A percentile compares a stretch with the other conserved stretches of the same genome.
Evolutionary conservation across 2,329 filamentous ascomycete genomes (phyloP).

Genomic region (Xylaria hypoxylon): DNA sequence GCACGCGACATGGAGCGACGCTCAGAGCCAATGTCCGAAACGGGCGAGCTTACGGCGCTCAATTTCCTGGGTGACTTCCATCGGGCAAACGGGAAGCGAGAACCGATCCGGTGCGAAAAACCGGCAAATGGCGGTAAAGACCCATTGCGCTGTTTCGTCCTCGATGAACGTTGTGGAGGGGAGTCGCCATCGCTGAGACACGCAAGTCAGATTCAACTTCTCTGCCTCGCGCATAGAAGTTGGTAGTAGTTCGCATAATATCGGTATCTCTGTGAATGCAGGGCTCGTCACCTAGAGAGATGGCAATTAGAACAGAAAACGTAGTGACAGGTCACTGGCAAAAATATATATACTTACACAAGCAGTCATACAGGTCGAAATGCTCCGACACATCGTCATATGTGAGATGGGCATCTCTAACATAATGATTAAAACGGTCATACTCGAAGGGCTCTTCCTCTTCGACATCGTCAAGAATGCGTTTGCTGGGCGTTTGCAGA

Average conservation of each 20-base stretch:
- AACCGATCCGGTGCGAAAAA: constrained; percentile 73
- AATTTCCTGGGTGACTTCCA: constrained; percentile 62
- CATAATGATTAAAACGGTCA: constrained; percentile 63
- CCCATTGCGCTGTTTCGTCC: constrained; percentile 65
- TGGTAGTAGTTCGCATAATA: constrained; percentile 53
- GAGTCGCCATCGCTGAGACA: constrained; percentile 75
- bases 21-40: constrained; percentile 86
- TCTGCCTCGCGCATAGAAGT: constrained; percentile 56
- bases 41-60: constrained; percentile 67
- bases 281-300: constrained; percentile 67
- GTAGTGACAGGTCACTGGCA: not conserved
- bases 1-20: constrained; percentile 76
- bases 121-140: constrained; percentile 70
- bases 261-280: constrained; percentile 68
- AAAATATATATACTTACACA: constrained; percentile 71
- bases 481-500: constrained; percentile 67
- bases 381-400: constrained; percentile 54
- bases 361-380: constrained; percentile 71
- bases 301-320: constrained; percentile 14
- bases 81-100: constrained; percentile 67
- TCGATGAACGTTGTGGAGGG: constrained; percentile 60
- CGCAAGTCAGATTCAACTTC: constrained; percentile 74
- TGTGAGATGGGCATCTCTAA: constrained; percentile 51
- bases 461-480: constrained; percentile 81
- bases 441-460: constrained; percentile 85